A percentile compares a stretch with the other conserved stretches of the same genome.
Conservation (phyloP, 345 rosid genomes). For the Brassica rapa region DNA sequence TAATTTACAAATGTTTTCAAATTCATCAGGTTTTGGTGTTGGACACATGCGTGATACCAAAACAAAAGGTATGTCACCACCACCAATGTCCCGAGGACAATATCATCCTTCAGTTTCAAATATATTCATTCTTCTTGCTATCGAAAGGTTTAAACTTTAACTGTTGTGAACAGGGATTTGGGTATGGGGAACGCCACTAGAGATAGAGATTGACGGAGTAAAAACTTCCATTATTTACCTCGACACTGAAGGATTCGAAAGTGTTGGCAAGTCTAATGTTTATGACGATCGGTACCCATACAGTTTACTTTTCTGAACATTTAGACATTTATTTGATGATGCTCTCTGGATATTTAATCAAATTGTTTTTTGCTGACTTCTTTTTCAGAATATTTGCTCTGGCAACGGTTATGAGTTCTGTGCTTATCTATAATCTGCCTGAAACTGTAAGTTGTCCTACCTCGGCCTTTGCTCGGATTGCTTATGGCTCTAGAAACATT, state of each 20-base stretch:
- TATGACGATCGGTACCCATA: constrained; percentile 85
- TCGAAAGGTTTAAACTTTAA: too few relatives aligned
- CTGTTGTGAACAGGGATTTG: constrained; percentile 92
- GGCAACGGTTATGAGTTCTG: constrained; percentile 98
- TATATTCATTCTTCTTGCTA: too few relatives aligned
- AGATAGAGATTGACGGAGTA: constrained; percentile 70
- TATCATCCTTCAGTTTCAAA: too few relatives aligned
- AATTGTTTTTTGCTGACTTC: neutral
- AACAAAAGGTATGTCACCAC: too few relatives aligned
- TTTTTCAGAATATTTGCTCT: constrained; percentile 88
- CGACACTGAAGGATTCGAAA: constrained; percentile 99
- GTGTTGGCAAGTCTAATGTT: constrained; percentile 96
- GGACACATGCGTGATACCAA: constrained; percentile 99
- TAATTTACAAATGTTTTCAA: too few relatives aligned
- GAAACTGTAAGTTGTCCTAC: constrained; percentile 75
- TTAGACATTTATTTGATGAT: neutral
- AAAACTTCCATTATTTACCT: constrained; percentile 91
- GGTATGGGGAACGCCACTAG: constrained; percentile 96
- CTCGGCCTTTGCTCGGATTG: constrained; percentile 10
- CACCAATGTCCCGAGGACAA: neutral
- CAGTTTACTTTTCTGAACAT: neutral
- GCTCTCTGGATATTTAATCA: constrained; percentile 6
- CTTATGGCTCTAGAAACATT: constrained; percentile 13
- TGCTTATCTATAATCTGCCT: constrained; percentile 91
- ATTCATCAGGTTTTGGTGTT: constrained; percentile 87